These are phyloP conservation scores for Trametes coccinea DNA, from an alignment of 768 basidiomycete genomes.

Conservation along the genomic window DNA sequence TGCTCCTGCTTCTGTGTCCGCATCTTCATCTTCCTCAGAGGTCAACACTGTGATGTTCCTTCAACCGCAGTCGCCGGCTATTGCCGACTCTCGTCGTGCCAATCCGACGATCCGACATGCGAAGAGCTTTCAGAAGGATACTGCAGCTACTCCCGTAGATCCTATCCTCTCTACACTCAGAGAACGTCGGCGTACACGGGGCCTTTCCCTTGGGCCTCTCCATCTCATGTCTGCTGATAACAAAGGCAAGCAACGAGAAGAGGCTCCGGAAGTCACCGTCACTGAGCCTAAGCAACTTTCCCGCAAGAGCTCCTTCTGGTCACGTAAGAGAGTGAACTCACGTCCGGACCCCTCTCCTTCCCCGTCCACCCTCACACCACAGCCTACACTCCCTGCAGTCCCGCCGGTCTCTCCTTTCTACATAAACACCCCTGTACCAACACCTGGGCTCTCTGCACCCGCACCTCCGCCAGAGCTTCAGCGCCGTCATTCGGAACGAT, in stretches of 20 bases:
- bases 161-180: slow-evolving; percentile 22
- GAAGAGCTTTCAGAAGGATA: slow-evolving; percentile 53
- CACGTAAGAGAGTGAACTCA: slow-evolving; percentile 44
- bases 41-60: slow-evolving; percentile 51
- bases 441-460: slow-evolving; percentile 26
- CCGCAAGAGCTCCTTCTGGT: slow-evolving; percentile 70
- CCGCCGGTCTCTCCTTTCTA: slow-evolving; percentile 47
- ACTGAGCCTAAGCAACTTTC: slow-evolving; percentile 43
- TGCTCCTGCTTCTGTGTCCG: slow-evolving; percentile 41
- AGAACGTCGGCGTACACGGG: slow-evolving; percentile 44
- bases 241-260: slow-evolving; percentile 44
- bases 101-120: slow-evolving; percentile 42
- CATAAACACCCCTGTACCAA: slow-evolving; percentile 34
- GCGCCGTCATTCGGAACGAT: slow-evolving; percentile 44
- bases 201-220: slow-evolving; percentile 57
- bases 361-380: slow-evolving; percentile 30
- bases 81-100: slow-evolving; percentile 22
- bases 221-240: slow-evolving; percentile 40
- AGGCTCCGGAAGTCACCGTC: slow-evolving; percentile 29
- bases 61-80: slow-evolving; percentile 22
- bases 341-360: slow-evolving; percentile 29
- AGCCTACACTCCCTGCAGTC: slow-evolving; percentile 39
- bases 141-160: slow-evolving; percentile 28
- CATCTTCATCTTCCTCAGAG: slow-evolving; percentile 46
- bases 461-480: slow-evolving; percentile 38